Evolutionary conservation across 805 yeast genomes (phyloP).

Genomic region (Saturnispora galanensis): DNA sequence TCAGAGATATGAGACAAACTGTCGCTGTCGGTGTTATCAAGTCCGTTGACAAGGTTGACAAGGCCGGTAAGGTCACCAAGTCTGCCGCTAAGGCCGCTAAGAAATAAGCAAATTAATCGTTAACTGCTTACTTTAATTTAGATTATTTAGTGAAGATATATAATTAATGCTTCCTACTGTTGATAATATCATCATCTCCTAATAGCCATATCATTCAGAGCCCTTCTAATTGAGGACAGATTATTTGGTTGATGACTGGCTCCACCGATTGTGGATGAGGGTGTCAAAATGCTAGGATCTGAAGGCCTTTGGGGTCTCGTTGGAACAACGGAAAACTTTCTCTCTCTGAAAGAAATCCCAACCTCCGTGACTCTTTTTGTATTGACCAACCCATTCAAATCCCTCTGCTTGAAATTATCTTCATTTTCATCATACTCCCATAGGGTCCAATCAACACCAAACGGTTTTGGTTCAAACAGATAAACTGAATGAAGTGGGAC

Average conservation of each 20-base stretch:
- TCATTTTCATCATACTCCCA: slow-evolving; percentile 74
- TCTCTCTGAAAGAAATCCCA: slow-evolving; percentile 57
- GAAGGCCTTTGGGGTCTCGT: slow-evolving; percentile 44
- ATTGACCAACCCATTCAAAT: slow-evolving; percentile 22
- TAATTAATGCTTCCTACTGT: slow-evolving; percentile 8
- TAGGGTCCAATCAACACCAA: slow-evolving; percentile 88
- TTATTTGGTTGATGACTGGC: neutral
- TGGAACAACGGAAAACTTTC: slow-evolving; percentile 67
- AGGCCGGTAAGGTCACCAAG: slow-evolving; percentile 93
- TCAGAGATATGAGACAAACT: slow-evolving; percentile 99
- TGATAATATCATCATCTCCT: neutral
- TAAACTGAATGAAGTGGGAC: slow-evolving; percentile 89
- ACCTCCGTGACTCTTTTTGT: slow-evolving; percentile 58
- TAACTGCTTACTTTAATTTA: neutral
- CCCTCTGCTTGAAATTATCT: slow-evolving; percentile 71
- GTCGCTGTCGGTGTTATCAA: slow-evolving; percentile 99
- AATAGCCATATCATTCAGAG: slow-evolving; percentile 5
- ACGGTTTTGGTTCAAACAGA: slow-evolving; percentile 85
- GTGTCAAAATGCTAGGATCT: neutral
- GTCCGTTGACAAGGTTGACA: slow-evolving; percentile 77
- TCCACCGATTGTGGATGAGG: neutral
- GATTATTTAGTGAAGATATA: slow-evolving; percentile 8
- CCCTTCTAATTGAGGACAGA: slow-evolving; percentile 6
- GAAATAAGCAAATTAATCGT: slow-evolving; percentile 37
- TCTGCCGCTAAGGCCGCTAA: slow-evolving; percentile 79